These are phyloP conservation scores for Carallia pectinifolia DNA, from an alignment of 345 rosid species.

Conservation along the genomic window DNA sequence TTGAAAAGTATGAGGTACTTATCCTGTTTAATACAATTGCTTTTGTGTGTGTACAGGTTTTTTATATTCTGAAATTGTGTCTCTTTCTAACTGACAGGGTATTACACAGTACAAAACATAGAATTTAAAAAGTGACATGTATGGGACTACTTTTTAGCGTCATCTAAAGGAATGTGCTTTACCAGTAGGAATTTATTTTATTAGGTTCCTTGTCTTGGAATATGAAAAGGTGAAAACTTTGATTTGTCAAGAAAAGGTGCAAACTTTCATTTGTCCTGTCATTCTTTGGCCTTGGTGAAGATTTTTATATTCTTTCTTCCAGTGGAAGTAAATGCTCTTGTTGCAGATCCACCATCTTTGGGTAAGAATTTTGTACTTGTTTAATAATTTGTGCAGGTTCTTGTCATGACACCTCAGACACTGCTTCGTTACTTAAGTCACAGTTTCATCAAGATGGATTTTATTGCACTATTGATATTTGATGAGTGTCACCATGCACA, in stretches of 20 bases:
- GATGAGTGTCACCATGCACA: constrained; percentile 99
- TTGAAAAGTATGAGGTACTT: constrained; percentile 69
- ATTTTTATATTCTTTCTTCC: background rate
- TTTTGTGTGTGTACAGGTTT: too few species aligned
- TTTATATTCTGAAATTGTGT: too few species aligned
- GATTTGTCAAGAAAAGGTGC: background rate
- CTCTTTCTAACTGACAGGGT: too few species aligned
- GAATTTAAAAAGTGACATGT: background rate
- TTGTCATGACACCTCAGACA: constrained; percentile 89
- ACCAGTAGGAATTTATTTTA: too few species aligned
- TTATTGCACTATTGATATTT: constrained; percentile 76
- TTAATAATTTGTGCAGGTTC: constrained; percentile 54
- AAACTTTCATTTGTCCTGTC: background rate
- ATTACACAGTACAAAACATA: too few species aligned
- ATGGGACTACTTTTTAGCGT: background rate
- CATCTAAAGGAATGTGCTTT: background rate
- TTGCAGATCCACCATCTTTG: constrained; percentile 21
- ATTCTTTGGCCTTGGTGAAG: background rate
- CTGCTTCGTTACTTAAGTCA: constrained; percentile 71
- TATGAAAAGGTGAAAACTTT: background rate
- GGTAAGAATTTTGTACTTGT: constrained; percentile 8
- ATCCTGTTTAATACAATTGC: constrained; percentile 2
- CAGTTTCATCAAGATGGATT: constrained; percentile 88
- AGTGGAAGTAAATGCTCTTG: background rate
- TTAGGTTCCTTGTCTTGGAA: background rate